Percentiles rank a stretch among this genome's conserved stretches.
Evolutionary conservation across 2,329 filamentous ascomycete genomes (phyloP).

Genomic region (Mycosphaerella sp.): DNA sequence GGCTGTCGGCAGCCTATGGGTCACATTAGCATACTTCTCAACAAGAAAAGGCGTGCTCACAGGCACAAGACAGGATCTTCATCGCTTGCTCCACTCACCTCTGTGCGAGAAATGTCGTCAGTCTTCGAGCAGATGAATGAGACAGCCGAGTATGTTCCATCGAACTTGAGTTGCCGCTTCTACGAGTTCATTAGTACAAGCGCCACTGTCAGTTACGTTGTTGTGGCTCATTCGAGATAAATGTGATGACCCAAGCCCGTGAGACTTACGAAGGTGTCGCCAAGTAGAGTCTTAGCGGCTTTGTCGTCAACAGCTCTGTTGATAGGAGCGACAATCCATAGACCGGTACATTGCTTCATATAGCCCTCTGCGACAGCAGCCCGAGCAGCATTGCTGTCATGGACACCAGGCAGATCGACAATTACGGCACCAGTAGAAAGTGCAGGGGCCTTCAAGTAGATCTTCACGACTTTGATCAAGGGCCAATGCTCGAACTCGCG

Average conservation of each 20-base stretch:
- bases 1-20: slow-evolving; percentile 32
- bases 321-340: slow-evolving; percentile 60
- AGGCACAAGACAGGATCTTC: too few relatives aligned
- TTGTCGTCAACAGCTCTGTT: slow-evolving; percentile 55
- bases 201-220: too few relatives aligned
- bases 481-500: slow-evolving; percentile 43
- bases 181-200: too few relatives aligned
- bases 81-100: slow-evolving; percentile 21
- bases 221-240: too few relatives aligned
- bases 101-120: slow-evolving; percentile 51
- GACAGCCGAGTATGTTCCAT: slow-evolving; percentile 48
- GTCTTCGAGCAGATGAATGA: slow-evolving; percentile 60
- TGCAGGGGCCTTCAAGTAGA: slow-evolving; percentile 46
- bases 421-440: slow-evolving; percentile 50
- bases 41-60: too few relatives aligned
- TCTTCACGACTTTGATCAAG: slow-evolving; percentile 49
- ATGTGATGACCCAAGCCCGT: too few relatives aligned
- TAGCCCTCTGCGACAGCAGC: slow-evolving; percentile 53
- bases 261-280: slow-evolving; percentile 42
- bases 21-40: too few relatives aligned
- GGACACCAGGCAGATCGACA: slow-evolving; percentile 54
- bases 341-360: slow-evolving; percentile 53
- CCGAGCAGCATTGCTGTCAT: slow-evolving; percentile 55
- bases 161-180: slow-evolving; percentile 54
- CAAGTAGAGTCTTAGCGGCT: slow-evolving; percentile 51